Conservation (phyloP, 2,329 filamentous ascomycete genomes). For the Chaetomium strumarium region DNA sequence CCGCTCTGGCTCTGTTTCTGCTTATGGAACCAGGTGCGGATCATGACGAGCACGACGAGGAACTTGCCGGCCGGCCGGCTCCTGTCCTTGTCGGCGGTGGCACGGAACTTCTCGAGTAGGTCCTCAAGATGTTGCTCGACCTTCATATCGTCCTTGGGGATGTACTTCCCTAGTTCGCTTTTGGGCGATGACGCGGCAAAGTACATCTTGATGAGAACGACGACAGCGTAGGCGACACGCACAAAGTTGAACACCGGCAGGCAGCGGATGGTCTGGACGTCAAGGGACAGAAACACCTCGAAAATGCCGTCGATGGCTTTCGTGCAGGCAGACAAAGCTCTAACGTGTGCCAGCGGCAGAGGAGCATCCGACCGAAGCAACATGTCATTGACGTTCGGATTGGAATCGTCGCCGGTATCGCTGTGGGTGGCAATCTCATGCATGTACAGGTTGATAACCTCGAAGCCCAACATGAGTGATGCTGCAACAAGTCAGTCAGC, state of each 20-base stretch:
- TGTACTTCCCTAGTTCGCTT: slow-evolving; percentile 63
- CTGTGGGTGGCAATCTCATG: slow-evolving; percentile 69
- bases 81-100: slow-evolving; percentile 55
- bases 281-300: slow-evolving; percentile 57
- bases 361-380: slow-evolving; percentile 35
- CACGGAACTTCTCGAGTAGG: slow-evolving; percentile 62
- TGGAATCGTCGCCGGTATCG: slow-evolving; percentile 52
- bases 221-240: slow-evolving; percentile 63
- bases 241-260: slow-evolving; percentile 67
- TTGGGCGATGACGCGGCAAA: slow-evolving; percentile 58
- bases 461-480: slow-evolving; percentile 57
- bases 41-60: slow-evolving; percentile 62
- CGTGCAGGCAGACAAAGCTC: slow-evolving; percentile 61
- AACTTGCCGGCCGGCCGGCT: slow-evolving; percentile 66
- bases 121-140: slow-evolving; percentile 60
- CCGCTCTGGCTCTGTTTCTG: slow-evolving; percentile 32
- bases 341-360: slow-evolving; percentile 55
- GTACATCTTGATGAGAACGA: slow-evolving; percentile 69
- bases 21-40: slow-evolving; percentile 63
- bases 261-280: slow-evolving; percentile 52
- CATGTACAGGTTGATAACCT: slow-evolving; percentile 64
- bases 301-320: slow-evolving; percentile 61
- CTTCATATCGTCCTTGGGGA: slow-evolving; percentile 62
- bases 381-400: slow-evolving; percentile 40
- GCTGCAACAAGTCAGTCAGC: slow-evolving; percentile 37